phyloP scores from a whole-genome alignment of 352 stramenopile genomes.

The Phytopythium aichiense region DNA sequence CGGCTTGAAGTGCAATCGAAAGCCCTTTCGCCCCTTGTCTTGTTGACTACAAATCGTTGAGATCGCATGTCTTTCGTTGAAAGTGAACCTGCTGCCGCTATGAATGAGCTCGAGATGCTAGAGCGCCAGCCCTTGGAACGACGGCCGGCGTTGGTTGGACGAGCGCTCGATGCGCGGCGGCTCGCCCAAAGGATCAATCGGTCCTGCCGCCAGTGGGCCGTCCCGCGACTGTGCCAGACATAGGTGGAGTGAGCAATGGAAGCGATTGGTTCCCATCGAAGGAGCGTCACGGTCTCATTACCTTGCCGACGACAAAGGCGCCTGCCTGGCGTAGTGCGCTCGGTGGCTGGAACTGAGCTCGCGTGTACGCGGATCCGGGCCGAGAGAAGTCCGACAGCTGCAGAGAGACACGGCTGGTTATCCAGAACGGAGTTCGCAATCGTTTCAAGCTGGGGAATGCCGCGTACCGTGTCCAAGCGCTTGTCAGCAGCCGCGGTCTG shows the following conservation, averaged over 20 bases:
- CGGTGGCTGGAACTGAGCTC: constrained; percentile 54
- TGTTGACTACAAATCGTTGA: not conserved
- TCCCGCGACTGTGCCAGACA: constrained; percentile 35
- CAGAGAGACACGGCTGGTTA: not conserved
- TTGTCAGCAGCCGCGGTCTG: constrained; percentile 37
- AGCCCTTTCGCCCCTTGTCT: not conserved
- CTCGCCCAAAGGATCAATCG: constrained; percentile 61
- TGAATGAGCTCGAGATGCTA: constrained; percentile 10
- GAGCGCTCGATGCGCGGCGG: constrained; percentile 20
- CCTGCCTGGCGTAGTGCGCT: constrained; percentile 24
- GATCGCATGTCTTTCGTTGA: not conserved
- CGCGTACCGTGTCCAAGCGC: constrained; percentile 33
- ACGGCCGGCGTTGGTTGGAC: constrained; percentile 57
- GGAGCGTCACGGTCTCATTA: constrained; percentile 8
- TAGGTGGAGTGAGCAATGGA: not conserved
- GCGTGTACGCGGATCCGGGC: constrained; percentile 65
- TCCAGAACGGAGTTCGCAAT: not conserved
- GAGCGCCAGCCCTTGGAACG: constrained; percentile 52
- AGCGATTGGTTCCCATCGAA: not conserved
- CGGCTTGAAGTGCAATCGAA: not conserved
- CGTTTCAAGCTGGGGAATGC: not conserved
- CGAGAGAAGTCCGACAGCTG: constrained; percentile 77
- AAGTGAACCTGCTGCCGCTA: not conserved
- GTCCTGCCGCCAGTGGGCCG: constrained; percentile 27
- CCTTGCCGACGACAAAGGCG: constrained; percentile 23